phyloP scores from a whole-genome alignment of 2,329 filamentous ascomycete genomes.

The Chlorencoelia australis region DNA sequence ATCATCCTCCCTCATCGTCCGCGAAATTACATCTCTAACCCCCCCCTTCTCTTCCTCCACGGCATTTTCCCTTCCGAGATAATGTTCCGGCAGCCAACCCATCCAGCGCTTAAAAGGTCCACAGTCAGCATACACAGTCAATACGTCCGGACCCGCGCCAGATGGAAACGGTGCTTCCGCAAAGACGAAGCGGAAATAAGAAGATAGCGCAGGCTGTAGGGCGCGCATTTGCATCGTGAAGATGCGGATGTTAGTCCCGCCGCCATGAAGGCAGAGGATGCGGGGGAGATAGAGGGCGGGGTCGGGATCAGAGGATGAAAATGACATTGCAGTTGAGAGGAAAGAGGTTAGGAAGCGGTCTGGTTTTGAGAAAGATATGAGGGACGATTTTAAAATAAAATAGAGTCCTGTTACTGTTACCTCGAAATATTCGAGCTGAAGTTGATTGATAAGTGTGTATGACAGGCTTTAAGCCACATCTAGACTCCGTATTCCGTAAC shows the following conservation, averaged over 20 bases:
- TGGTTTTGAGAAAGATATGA: too few relatives aligned
- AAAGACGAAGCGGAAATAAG: constrained; percentile 59
- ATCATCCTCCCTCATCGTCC: constrained; percentile 43
- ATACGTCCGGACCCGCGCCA: constrained; percentile 48
- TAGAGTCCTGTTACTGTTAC: too few relatives aligned
- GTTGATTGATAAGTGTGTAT: too few relatives aligned
- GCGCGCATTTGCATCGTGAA: constrained; percentile 59
- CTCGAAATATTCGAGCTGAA: too few relatives aligned
- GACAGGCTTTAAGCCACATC: too few relatives aligned
- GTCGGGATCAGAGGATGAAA: too few relatives aligned
- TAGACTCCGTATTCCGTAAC: too few relatives aligned
- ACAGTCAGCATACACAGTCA: constrained; percentile 52
- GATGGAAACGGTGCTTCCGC: constrained; percentile 59
- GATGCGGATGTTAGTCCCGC: constrained; percentile 61
- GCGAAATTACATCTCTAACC: constrained; percentile 31
- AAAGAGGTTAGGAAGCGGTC: too few relatives aligned
- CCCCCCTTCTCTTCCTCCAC: constrained; percentile 36
- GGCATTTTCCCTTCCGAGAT: constrained; percentile 19
- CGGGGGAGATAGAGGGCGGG: constrained; percentile 37
- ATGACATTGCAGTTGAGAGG: too few relatives aligned
- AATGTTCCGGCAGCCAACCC: constrained; percentile 51
- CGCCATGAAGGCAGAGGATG: constrained; percentile 73
- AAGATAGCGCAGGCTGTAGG: constrained; percentile 1
- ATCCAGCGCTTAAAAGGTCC: constrained; percentile 58
- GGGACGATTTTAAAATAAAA: too few relatives aligned